These are phyloP conservation scores for Monilinia vaccinii-corymbosi DNA, from an alignment of 2,329 filamentous ascomycete genomes.

Conservation along the genomic window DNA sequence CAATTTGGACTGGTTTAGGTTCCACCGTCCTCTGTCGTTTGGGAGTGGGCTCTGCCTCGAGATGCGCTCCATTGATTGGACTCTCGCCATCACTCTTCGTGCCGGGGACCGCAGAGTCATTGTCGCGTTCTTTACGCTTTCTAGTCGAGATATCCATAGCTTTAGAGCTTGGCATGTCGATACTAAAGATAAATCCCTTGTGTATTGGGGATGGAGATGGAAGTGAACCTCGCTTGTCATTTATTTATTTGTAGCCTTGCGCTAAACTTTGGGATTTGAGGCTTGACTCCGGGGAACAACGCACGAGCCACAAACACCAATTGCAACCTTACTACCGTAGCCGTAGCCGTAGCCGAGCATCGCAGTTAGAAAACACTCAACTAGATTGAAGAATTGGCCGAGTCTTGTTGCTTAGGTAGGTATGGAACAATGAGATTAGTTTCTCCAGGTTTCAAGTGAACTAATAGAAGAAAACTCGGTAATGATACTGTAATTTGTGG, in stretches of 20 bases:
- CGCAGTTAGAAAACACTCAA: too few species aligned
- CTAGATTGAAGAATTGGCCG: too few species aligned
- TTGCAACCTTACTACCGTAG: too few species aligned
- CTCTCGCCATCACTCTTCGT: background rate
- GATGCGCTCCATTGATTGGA: background rate
- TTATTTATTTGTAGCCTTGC: constrained; percentile 7
- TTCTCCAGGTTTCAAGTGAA: too few species aligned
- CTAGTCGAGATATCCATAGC: constrained; percentile 1
- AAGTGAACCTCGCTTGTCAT: constrained; percentile 11
- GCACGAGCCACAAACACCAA: background rate
- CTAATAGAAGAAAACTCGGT: too few species aligned
- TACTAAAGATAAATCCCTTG: background rate
- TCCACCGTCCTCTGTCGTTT: constrained; percentile 8
- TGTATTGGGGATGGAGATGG: background rate
- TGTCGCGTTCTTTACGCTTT: constrained; percentile 7
- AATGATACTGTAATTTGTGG: too few species aligned
- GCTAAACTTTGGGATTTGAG: background rate
- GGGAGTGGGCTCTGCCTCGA: constrained; percentile 2
- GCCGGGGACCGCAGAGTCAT: background rate
- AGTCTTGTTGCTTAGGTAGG: too few species aligned
- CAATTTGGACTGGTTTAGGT: constrained; percentile 3
- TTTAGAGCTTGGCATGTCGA: background rate
- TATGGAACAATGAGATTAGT: too few species aligned
- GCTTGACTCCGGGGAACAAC: background rate
- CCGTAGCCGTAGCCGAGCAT: too few species aligned